Evolutionary conservation across 2,329 filamentous ascomycete species (phyloP).

Genomic region (Exophiala sp.): DNA sequence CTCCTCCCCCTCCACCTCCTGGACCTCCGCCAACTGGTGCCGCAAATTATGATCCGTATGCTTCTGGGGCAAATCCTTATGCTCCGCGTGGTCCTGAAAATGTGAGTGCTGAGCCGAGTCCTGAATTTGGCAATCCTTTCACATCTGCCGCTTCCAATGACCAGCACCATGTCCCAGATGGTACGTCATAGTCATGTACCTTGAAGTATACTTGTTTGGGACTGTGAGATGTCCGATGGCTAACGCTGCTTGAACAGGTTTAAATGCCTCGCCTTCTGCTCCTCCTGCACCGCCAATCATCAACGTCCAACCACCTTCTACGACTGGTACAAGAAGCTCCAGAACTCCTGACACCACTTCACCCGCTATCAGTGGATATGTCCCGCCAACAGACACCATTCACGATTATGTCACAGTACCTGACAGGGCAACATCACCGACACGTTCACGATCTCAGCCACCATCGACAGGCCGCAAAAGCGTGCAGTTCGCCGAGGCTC

Average conservation of each 20-base stretch:
- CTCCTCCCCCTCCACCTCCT: conserved; percentile 42
- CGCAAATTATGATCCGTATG: conserved; percentile 30
- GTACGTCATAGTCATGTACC: conserved; percentile 38
- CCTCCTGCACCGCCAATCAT: conserved; percentile 22
- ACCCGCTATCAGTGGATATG: conserved; percentile 1
- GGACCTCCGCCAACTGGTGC: conserved; percentile 35
- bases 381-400: conserved; percentile 8
- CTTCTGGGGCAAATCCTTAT: conserved; percentile 40
- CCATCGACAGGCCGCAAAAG: conserved; percentile 20
- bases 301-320: conserved; percentile 20
- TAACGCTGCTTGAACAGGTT: conserved; percentile 9
- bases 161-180: conserved; percentile 37
- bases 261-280: conserved; percentile 12
- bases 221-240: conserved; percentile 11
- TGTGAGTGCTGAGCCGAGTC: conserved; percentile 46
- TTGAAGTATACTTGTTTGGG: background rate
- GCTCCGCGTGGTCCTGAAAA: conserved; percentile 44
- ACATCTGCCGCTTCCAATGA: conserved; percentile 33
- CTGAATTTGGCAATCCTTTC: conserved; percentile 27
- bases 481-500: conserved; percentile 26
- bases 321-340: background rate
- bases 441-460: conserved; percentile 17
- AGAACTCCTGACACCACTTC: background rate
- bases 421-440: conserved; percentile 14
- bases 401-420: conserved; percentile 8